phyloP scores from a whole-genome alignment of 257 asterid genomes.

The Nyctanthes arbortristis region DNA sequence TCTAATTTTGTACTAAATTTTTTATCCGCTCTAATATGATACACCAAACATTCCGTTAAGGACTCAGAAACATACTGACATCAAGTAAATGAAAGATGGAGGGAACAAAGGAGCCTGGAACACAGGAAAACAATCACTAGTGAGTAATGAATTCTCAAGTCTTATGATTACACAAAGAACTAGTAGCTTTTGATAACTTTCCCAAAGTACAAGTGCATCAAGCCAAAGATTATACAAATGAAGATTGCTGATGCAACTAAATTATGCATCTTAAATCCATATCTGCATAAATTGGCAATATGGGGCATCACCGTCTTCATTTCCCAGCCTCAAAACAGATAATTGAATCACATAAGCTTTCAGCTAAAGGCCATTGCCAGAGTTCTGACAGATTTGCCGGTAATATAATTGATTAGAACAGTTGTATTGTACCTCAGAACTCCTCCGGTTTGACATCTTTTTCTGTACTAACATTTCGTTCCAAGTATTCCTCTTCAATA shows the following conservation, averaged over 20 bases:
- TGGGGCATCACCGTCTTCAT: background rate
- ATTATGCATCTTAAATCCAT: constrained; percentile 5
- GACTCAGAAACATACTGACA: no score
- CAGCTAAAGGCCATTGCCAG: background rate
- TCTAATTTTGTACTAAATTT: no score
- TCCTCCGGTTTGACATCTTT: constrained; percentile 35
- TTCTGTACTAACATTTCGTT: constrained; percentile 36
- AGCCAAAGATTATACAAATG: constrained; percentile 8
- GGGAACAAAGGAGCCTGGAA: background rate
- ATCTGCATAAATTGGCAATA: background rate
- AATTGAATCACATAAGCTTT: constrained; percentile 12
- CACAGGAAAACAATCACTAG: background rate
- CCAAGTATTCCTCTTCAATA: constrained; percentile 86
- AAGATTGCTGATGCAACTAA: constrained; percentile 11
- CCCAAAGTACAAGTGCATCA: background rate
- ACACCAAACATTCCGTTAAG: no score
- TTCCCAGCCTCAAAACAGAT: background rate
- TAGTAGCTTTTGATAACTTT: background rate
- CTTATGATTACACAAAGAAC: background rate
- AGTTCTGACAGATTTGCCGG: constrained; percentile 3
- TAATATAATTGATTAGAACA: background rate
- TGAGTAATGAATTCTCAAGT: no score
- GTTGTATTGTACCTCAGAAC: constrained; percentile 17
- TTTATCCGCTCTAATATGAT: no score
- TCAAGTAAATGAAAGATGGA: no score